These are phyloP conservation scores for Lyophyllum atratum DNA, from an alignment of 768 basidiomycete species.

Conservation along the genomic window DNA sequence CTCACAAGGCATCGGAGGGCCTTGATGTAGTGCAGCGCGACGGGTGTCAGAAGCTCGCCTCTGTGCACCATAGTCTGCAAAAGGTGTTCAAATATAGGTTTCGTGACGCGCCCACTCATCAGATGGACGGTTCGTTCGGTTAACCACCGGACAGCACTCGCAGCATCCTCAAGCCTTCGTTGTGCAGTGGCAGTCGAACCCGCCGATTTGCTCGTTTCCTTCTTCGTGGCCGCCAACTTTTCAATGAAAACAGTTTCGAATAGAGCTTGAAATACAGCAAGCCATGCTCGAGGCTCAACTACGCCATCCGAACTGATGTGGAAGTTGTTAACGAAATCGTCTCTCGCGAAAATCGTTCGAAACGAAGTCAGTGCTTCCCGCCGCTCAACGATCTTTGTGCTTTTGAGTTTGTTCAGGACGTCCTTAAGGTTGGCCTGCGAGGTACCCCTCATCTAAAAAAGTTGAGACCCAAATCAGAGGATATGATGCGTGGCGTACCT, in stretches of 20 bases:
- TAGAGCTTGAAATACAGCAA: conserved; percentile 69
- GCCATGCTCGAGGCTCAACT: conserved; percentile 50
- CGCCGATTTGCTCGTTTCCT: conserved; percentile 38
- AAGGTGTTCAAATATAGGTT: conserved; percentile 66
- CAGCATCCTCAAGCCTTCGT: conserved; percentile 66
- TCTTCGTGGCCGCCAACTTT: conserved; percentile 47
- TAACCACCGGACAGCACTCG: conserved; percentile 71
- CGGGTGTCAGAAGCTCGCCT: conserved; percentile 55
- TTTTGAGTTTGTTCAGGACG: conserved; percentile 53
- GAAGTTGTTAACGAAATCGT: conserved; percentile 47
- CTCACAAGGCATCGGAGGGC: conserved; percentile 64
- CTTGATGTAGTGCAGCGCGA: conserved; percentile 83
- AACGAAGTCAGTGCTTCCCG: conserved; percentile 61
- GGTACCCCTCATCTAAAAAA: conserved; percentile 5
- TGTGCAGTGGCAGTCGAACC: conserved; percentile 46
- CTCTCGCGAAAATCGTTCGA: conserved; percentile 50
- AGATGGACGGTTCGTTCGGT: conserved; percentile 60
- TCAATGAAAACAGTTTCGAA: conserved; percentile 70
- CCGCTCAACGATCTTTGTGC: conserved; percentile 70
- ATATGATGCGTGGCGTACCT: background rate
- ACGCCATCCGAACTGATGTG: conserved; percentile 36
- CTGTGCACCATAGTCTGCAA: conserved; percentile 56
- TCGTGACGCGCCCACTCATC: conserved; percentile 56
- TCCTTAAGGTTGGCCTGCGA: conserved; percentile 35
- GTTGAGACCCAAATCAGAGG: background rate